phyloP scores from a whole-genome alignment of 345 rosid genomes.

The Eucalyptus pauciflora region DNA sequence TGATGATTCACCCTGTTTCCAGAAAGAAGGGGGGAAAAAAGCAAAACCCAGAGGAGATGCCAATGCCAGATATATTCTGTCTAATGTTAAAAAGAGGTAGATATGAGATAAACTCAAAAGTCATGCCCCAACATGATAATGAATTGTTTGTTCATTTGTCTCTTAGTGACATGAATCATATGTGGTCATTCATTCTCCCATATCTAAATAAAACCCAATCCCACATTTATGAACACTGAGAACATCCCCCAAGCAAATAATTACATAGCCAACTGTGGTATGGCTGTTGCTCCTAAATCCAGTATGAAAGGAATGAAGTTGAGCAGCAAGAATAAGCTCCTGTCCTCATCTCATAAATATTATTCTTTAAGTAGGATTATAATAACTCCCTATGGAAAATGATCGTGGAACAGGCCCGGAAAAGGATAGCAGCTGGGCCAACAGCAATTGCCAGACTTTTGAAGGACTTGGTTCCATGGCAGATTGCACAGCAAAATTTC shows the following conservation, averaged over 20 bases:
- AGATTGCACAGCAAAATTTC: not conserved
- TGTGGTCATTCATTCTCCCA: not conserved
- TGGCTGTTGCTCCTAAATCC: not conserved
- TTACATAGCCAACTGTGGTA: not conserved
- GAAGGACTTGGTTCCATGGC: not conserved
- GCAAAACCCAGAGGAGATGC: not conserved
- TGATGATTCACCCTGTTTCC: not conserved
- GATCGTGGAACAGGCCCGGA: not conserved
- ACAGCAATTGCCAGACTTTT: not conserved
- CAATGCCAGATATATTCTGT: not conserved
- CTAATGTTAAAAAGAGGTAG: not conserved
- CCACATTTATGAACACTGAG: not conserved
- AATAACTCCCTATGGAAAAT: not conserved
- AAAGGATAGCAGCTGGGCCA: not conserved
- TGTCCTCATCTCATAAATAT: not conserved
- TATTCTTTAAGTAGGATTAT: not conserved
- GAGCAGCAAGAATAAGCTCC: not conserved
- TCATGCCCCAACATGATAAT: not conserved
- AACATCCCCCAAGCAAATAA: not conserved
- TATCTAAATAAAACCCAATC: not conserved
- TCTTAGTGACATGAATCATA: not conserved
- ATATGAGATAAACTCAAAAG: not conserved
- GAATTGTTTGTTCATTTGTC: not conserved
- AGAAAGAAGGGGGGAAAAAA: not conserved
- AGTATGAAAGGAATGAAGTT: not conserved